phyloP scores from a whole-genome alignment of 495 filamentous ascomycete genomes.

The Monascus purpureus region DNA sequence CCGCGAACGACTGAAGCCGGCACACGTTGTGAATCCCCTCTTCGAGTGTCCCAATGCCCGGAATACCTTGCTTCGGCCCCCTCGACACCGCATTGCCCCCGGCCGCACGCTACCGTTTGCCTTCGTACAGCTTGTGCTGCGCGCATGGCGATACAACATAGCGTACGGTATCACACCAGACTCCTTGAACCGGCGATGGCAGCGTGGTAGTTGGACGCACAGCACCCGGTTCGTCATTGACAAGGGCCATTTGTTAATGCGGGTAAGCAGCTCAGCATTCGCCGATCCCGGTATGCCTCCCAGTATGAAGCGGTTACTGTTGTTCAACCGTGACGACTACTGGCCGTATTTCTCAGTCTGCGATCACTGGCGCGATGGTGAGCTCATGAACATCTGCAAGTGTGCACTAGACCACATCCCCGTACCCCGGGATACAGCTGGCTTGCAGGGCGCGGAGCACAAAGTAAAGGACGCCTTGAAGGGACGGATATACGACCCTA shows the following conservation, averaged over 20 bases:
- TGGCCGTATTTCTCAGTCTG: conserved; percentile 45
- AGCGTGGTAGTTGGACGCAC: conserved; percentile 35
- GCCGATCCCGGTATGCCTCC: conserved; percentile 27
- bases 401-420: conserved; percentile 45
- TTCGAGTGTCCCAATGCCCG: conserved; percentile 34
- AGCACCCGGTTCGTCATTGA: conserved; percentile 34
- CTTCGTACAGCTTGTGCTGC: conserved; percentile 39
- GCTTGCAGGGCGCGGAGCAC: conserved; percentile 25
- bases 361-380: conserved; percentile 45
- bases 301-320: conserved; percentile 32
- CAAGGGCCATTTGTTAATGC: conserved; percentile 38
- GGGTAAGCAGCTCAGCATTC: conserved; percentile 32
- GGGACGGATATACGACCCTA: conserved; percentile 23
- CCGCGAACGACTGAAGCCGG: conserved; percentile 32
- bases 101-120: conserved; percentile 36
- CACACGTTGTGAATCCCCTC: conserved; percentile 35
- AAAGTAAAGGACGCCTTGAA: conserved; percentile 22
- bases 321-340: conserved; percentile 45
- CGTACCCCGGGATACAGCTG: conserved; percentile 19
- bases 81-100: conserved; percentile 36
- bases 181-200: conserved; percentile 34
- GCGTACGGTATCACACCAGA: conserved; percentile 30
- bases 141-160: conserved; percentile 24
- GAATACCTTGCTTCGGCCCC: conserved; percentile 24
- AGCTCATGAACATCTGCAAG: conserved; percentile 42